These are phyloP conservation scores for Apiospora phragmitis DNA, from an alignment of 2,329 filamentous ascomycete species.

Conservation along the genomic window DNA sequence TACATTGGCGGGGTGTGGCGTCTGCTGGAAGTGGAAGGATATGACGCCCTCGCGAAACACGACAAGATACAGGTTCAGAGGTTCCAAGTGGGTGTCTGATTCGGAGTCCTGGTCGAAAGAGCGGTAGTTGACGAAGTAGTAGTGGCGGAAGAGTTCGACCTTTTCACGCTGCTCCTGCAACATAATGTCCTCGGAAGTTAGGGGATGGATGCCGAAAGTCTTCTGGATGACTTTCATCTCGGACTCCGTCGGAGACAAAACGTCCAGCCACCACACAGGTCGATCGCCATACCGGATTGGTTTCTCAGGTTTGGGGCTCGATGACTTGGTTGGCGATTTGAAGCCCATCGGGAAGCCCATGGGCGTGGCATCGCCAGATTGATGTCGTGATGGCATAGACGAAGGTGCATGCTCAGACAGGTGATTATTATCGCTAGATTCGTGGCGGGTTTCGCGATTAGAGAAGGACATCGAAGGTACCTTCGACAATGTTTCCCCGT, in stretches of 20 bases:
- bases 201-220: conserved; percentile 90
- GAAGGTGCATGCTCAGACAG: conserved; percentile 21
- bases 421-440: neutral
- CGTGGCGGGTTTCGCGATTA: conserved; percentile 27
- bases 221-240: conserved; percentile 96
- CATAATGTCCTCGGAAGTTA: conserved; percentile 96
- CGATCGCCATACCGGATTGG: conserved; percentile 67
- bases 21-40: conserved; percentile 96
- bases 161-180: conserved; percentile 97
- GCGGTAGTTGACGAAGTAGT: conserved; percentile 98
- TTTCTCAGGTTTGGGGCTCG: conserved; percentile 28
- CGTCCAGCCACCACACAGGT: conserved; percentile 95
- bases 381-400: conserved; percentile 19
- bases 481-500: conserved; percentile 41
- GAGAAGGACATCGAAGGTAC: conserved; percentile 42
- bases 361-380: conserved; percentile 24
- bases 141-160: conserved; percentile 94
- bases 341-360: conserved; percentile 17
- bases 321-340: conserved; percentile 24
- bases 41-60: conserved; percentile 95
- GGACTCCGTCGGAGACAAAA: conserved; percentile 84
- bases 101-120: conserved; percentile 94
- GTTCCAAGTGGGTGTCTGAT: conserved; percentile 88
- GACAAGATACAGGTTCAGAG: conserved; percentile 95
- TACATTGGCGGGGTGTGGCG: conserved; percentile 94